These are phyloP conservation scores for Polytrichum formosum DNA, from an alignment of 225 moss, liverwort and hornwort species.

Conservation along the genomic window DNA sequence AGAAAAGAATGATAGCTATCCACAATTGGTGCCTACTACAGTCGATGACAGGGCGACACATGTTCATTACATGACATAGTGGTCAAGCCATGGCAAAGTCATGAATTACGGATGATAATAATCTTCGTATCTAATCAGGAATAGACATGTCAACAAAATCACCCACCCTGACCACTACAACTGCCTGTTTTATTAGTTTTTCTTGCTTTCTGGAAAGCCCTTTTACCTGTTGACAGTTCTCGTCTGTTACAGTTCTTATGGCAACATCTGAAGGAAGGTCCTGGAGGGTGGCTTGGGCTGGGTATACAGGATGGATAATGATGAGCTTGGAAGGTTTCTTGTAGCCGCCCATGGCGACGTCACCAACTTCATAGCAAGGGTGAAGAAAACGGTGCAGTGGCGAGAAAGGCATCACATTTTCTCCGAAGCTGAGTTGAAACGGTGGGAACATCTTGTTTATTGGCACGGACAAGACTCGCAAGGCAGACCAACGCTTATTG, in stretches of 20 bases:
- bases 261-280: slow-evolving; percentile 18
- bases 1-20: not conserved
- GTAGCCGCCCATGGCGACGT: slow-evolving; percentile 66
- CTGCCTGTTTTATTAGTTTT: not conserved
- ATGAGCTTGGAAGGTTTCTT: slow-evolving; percentile 82
- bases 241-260: slow-evolving; percentile 12
- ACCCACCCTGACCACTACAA: not conserved
- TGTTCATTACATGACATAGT: no score
- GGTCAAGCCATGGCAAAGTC: no score
- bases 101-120: no score
- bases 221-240: slow-evolving; percentile 9
- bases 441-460: slow-evolving; percentile 78
- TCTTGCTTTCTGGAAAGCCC: not conserved
- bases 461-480: slow-evolving; percentile 75
- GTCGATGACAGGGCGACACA: no score
- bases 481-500: slow-evolving; percentile 58
- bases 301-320: slow-evolving; percentile 68
- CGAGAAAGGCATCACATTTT: slow-evolving; percentile 86
- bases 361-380: slow-evolving; percentile 56
- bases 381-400: slow-evolving; percentile 84
- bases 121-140: no score
- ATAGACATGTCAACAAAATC: not conserved
- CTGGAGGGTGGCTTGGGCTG: slow-evolving; percentile 24
- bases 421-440: slow-evolving; percentile 52
- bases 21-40: not conserved